Evolutionary conservation across 352 stramenopile genomes (phyloP).

Genomic region (Phytopythium litorale): DNA sequence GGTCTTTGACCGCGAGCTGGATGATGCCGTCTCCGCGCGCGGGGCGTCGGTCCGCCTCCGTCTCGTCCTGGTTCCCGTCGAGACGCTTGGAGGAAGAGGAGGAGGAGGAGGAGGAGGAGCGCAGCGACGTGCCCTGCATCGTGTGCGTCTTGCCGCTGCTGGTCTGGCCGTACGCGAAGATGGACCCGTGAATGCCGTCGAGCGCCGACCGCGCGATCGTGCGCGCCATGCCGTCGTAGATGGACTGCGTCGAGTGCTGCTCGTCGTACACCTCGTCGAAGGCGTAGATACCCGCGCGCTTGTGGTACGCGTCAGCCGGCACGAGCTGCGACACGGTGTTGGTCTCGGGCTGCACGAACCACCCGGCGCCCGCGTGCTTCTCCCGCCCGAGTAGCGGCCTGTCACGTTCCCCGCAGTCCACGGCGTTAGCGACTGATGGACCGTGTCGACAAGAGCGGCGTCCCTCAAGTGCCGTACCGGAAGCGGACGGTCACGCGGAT

Average conservation of each 20-base stretch:
- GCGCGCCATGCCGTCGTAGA: slow-evolving; percentile 67
- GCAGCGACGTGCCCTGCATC: slow-evolving; percentile 45
- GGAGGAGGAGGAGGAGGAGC: slow-evolving; percentile 5
- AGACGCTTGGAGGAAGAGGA: slow-evolving; percentile 7
- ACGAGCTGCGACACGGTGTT: slow-evolving; percentile 22
- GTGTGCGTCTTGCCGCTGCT: slow-evolving; percentile 82
- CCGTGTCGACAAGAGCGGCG: too few relatives aligned
- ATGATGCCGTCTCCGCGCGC: slow-evolving; percentile 32
- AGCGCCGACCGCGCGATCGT: slow-evolving; percentile 66
- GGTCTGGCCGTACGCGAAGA: slow-evolving; percentile 84
- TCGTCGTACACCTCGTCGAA: slow-evolving; percentile 53
- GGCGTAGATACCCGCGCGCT: slow-evolving; percentile 29
- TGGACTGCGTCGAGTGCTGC: slow-evolving; percentile 36
- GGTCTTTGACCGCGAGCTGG: slow-evolving; percentile 42
- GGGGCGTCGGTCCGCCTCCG: slow-evolving; percentile 22
- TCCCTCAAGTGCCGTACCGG: slow-evolving; percentile 6
- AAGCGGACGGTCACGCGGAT: slow-evolving; percentile 41
- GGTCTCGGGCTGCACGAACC: slow-evolving; percentile 28
- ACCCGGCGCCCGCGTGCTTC: slow-evolving; percentile 23
- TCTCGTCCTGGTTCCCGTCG: slow-evolving; percentile 17
- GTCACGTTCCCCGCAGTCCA: background rate
- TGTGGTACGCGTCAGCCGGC: slow-evolving; percentile 13
- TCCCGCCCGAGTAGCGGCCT: slow-evolving; percentile 25
- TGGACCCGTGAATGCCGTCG: slow-evolving; percentile 72
- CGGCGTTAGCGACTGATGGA: too few relatives aligned